Conservation (phyloP, 306 rosid genomes). For the Quercus gilva region DNA sequence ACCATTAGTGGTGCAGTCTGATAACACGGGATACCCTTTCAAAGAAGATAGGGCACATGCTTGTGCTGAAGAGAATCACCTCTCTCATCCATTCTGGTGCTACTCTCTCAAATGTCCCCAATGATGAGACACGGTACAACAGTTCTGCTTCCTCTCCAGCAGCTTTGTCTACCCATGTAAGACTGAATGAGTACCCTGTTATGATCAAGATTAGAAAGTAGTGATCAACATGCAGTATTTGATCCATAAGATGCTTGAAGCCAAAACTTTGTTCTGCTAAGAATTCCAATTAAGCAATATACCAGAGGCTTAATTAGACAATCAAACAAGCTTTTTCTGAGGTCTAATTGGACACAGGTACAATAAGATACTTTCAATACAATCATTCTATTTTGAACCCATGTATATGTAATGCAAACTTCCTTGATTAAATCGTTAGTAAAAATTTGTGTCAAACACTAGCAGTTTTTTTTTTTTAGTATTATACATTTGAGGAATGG, state of each 20-base stretch:
- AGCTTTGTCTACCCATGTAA: slow-evolving; percentile 57
- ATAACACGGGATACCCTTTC: slow-evolving; percentile 63
- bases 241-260: slow-evolving; percentile 1
- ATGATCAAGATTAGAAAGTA: slow-evolving; percentile 20
- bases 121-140: slow-evolving; percentile 52
- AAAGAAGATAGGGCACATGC: slow-evolving; percentile 78
- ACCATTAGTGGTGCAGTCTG: slow-evolving; percentile 37
- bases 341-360: not conserved
- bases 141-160: slow-evolving; percentile 58
- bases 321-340: not conserved
- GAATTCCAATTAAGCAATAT: not conserved
- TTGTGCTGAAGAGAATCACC: slow-evolving; percentile 72
- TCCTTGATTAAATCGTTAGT: not conserved
- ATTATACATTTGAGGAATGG: no score
- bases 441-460: not conserved
- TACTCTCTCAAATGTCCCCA: slow-evolving; percentile 80
- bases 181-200: slow-evolving; percentile 77
- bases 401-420: not conserved
- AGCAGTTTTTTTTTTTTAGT: no score
- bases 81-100: slow-evolving; percentile 98
- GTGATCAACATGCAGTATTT: not conserved
- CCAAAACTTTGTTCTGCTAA: not conserved
- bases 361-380: not conserved
- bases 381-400: not conserved
- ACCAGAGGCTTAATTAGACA: not conserved